phyloP scores from a whole-genome alignment of 2,329 filamentous ascomycete genomes.

The Xylaria sp. region DNA sequence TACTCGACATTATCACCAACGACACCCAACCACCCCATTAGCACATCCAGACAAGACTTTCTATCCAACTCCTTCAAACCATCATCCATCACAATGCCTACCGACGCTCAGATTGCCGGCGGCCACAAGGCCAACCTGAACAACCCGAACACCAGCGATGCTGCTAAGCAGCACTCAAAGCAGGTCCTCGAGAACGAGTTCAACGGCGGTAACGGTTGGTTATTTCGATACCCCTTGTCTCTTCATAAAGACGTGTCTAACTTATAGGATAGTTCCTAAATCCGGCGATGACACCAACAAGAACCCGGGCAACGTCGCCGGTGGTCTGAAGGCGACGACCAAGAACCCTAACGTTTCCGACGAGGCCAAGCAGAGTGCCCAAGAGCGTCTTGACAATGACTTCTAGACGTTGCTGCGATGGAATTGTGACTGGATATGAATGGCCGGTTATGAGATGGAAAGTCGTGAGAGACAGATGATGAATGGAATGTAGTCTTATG shows the following conservation, averaged over 20 bases:
- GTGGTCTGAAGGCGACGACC: slow-evolving; percentile 56
- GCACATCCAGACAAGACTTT: too few relatives aligned
- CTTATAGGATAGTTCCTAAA: slow-evolving; percentile 31
- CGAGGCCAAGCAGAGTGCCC: slow-evolving; percentile 58
- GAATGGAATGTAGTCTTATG: too few relatives aligned
- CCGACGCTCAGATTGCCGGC: slow-evolving; percentile 54
- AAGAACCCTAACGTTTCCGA: slow-evolving; percentile 61
- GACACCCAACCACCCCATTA: not conserved
- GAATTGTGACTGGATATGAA: not conserved
- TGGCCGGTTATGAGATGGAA: not conserved
- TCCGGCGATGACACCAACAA: slow-evolving; percentile 45
- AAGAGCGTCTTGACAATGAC: slow-evolving; percentile 50
- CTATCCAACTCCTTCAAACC: not conserved
- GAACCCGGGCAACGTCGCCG: slow-evolving; percentile 57
- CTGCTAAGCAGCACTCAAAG: slow-evolving; percentile 58
- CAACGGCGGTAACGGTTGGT: slow-evolving; percentile 44
- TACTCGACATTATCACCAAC: not conserved
- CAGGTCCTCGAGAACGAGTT: slow-evolving; percentile 55
- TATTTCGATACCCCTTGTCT: not conserved
- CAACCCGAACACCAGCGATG: slow-evolving; percentile 59
- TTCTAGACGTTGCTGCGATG: not conserved
- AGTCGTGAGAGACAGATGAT: too few relatives aligned
- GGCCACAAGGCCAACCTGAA: slow-evolving; percentile 63
- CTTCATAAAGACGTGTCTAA: not conserved
- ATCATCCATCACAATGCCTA: slow-evolving; percentile 47